Base-by-base conservation (phyloP, 2,329 filamentous ascomycete species). In the Cadophora sp. region DNA sequence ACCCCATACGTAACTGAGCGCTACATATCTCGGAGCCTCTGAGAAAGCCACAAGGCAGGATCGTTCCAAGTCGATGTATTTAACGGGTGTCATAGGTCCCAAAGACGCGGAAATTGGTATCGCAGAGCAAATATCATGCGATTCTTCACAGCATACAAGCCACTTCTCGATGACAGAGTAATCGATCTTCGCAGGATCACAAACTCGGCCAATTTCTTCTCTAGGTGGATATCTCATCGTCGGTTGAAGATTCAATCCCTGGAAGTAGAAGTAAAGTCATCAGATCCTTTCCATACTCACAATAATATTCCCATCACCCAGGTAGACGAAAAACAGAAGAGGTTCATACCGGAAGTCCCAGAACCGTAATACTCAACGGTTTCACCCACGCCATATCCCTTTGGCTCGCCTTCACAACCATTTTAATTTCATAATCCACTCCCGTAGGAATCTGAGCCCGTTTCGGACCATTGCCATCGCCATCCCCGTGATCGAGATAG, bases 1-100 rank as follows among this genome's bases (percentile, higher is more conserved):
- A 8, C 69, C 69, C 68, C 69, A 71, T n/a, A 69, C 62, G 27
- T 71, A 71, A 39, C 65, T 68, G 8, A 71, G 41, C 45, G 67
- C 68, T 20, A 62, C 61, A 36, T 69, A 70, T 43, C 43, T 64
- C 9, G 60, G 60, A 5, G 50, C 33, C 4, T 43, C 36, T 2
- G 48, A 55, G 39, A 63, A 51, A 7, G 48, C 39, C 41, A 63
- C 60, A 2, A 63, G 20, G 18, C 60, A 63, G 3, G 48, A 63
- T 18, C 30, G 30, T 36, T 43, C 47, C 3, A 63, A 33, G 20
- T 63, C 60, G 24, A 63, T 55, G 36, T 55, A 63, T 22, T 63
- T 63, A 4, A 63, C 39, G 18, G 60, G 48, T 6, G 33, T 63
- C 13, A 20, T 56, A 0, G 60, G 60, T 20, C 36, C 60, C 2